phyloP scores from a whole-genome alignment of 2,329 filamentous ascomycete genomes.

The Epicoccum nigrum region DNA sequence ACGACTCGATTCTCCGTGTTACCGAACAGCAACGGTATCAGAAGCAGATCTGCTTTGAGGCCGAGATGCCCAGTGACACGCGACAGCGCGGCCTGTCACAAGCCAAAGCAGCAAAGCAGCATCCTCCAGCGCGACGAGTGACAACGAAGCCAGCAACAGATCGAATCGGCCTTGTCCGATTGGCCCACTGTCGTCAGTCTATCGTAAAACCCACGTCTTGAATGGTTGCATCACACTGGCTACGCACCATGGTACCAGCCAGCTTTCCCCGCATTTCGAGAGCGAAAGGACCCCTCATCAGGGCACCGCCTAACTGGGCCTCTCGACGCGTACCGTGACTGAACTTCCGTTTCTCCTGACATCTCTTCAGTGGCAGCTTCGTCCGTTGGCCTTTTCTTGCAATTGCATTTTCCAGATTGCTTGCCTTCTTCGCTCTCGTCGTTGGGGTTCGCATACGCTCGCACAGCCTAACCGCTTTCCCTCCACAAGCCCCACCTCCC shows the following conservation, averaged over 20 bases:
- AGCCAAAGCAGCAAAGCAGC: slow-evolving; percentile 8
- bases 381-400: slow-evolving; percentile 7
- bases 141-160: background rate
- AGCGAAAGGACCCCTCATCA: slow-evolving; percentile 30
- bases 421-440: background rate
- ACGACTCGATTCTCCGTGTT: background rate
- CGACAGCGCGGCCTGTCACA: slow-evolving; percentile 14
- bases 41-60: background rate
- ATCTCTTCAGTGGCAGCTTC: slow-evolving; percentile 22
- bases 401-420: slow-evolving; percentile 1
- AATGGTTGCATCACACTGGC: slow-evolving; percentile 18
- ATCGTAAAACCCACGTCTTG: slow-evolving; percentile 9
- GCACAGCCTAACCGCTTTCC: slow-evolving; percentile 13
- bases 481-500: slow-evolving; percentile 13
- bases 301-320: slow-evolving; percentile 27
- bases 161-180: slow-evolving; percentile 20
- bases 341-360: slow-evolving; percentile 13
- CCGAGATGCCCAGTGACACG: slow-evolving; percentile 15
- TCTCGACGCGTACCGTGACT: slow-evolving; percentile 16
- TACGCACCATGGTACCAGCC: slow-evolving; percentile 16
- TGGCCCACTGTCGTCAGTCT: slow-evolving; percentile 21
- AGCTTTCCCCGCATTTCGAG: slow-evolving; percentile 35
- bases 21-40: slow-evolving; percentile 4
- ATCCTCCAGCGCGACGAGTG: slow-evolving; percentile 1
- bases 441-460: slow-evolving; percentile 4